Evolutionary conservation across 1,139 yeast genomes (phyloP).

Genomic region (Diutina siamensis): DNA sequence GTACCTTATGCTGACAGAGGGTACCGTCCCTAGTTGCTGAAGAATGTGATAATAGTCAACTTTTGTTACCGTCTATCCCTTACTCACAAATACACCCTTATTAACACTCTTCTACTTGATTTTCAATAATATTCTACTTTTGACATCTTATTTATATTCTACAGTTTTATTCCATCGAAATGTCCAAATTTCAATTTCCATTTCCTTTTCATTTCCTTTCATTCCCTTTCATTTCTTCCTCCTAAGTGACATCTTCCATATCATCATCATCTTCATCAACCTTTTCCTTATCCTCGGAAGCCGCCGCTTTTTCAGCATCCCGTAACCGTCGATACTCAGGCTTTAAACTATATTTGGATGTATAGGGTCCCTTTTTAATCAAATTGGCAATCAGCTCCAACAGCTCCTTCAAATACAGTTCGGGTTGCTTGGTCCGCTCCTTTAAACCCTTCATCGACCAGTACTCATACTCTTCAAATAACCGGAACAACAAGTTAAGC

Average conservation of each 20-base stretch:
- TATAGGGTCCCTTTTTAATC: conserved; percentile 92
- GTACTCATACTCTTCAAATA: conserved; percentile 91
- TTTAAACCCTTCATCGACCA: conserved; percentile 93
- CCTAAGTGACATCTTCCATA: conserved; percentile 33
- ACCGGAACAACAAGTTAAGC: conserved; percentile 73
- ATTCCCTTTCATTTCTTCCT: no score
- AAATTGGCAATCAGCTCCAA: conserved; percentile 81
- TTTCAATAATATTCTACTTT: no score
- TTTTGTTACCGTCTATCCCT: no score
- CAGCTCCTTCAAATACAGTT: conserved; percentile 81
- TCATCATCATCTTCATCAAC: conserved; percentile 22
- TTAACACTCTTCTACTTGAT: no score
- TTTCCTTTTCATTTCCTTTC: no score
- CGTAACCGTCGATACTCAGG: conserved; percentile 80
- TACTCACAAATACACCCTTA: no score
- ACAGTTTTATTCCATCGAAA: no score
- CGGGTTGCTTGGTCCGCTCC: conserved; percentile 94
- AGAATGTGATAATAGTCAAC: no score
- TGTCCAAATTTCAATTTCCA: no score
- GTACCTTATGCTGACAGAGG: no score
- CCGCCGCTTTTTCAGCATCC: conserved; percentile 65
- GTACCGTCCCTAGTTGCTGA: no score
- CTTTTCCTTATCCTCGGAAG: conserved; percentile 32
- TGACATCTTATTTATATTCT: no score
- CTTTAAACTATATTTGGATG: conserved; percentile 79